Evolutionary conservation across 2,329 filamentous ascomycete species (phyloP).

Genomic region (Sporothrix brasiliensis): DNA sequence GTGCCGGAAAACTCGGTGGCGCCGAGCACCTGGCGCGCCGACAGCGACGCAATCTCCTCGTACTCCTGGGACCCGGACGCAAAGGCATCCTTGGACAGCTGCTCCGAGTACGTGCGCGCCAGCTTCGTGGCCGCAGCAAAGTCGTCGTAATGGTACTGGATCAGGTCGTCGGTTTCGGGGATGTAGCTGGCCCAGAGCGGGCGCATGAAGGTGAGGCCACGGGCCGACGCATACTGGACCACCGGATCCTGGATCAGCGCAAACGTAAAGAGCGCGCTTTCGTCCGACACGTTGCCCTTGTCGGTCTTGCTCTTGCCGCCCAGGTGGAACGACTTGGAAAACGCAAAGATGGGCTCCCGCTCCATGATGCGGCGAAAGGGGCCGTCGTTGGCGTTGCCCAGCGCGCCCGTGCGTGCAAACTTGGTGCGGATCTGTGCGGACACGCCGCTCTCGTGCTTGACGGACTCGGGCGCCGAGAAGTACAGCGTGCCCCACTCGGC

Average conservation of each 20-base stretch:
- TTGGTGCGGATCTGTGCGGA: slow-evolving; percentile 66
- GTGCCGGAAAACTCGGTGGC: slow-evolving; percentile 75
- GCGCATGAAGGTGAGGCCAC: slow-evolving; percentile 75
- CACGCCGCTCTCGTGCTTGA: slow-evolving; percentile 70
- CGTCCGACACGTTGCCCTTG: slow-evolving; percentile 44
- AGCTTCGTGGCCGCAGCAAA: slow-evolving; percentile 64
- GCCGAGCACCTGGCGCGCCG: slow-evolving; percentile 76
- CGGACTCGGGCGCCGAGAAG: slow-evolving; percentile 71
- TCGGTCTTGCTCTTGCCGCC: slow-evolving; percentile 5
- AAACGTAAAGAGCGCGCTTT: slow-evolving; percentile 72
- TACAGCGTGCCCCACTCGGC: slow-evolving; percentile 83
- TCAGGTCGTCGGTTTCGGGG: slow-evolving; percentile 58
- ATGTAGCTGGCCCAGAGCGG: slow-evolving; percentile 81
- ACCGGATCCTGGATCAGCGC: slow-evolving; percentile 76
- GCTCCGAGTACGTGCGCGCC: slow-evolving; percentile 70
- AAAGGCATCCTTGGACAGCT: slow-evolving; percentile 71
- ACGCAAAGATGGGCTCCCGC: slow-evolving; percentile 79
- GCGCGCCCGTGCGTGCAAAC: slow-evolving; percentile 68
- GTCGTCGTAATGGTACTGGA: slow-evolving; percentile 75
- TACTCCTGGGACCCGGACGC: slow-evolving; percentile 74
- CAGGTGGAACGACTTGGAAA: slow-evolving; percentile 65
- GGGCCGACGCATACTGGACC: slow-evolving; percentile 74
- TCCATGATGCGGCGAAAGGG: slow-evolving; percentile 71
- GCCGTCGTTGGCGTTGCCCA: slow-evolving; percentile 59
- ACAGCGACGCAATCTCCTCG: slow-evolving; percentile 75